A percentile compares a stretch with the other conserved stretches of the same genome.
Evolutionary conservation across 225 moss, liverwort and hornwort genomes (phyloP).

Genomic region (Sphagnum contortum): DNA sequence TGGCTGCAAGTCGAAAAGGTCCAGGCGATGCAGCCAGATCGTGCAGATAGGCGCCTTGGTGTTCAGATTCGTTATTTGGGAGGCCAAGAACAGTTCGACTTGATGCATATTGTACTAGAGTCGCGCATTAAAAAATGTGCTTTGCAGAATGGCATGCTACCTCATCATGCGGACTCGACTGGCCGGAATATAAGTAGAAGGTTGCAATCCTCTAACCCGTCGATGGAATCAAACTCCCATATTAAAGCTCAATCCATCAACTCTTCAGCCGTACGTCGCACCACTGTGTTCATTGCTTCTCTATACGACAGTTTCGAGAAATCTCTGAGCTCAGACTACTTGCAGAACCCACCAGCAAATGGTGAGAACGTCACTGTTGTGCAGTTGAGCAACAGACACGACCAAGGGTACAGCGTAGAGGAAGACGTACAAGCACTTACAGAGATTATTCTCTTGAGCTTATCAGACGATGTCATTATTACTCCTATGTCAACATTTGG

Average conservation of each 20-base stretch:
- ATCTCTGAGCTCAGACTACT: not conserved
- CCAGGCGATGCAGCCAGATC: too few species aligned
- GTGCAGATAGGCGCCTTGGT: too few species aligned
- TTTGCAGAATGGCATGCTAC: not conserved
- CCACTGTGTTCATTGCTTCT: not conserved
- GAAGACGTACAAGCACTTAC: conserved; percentile 1
- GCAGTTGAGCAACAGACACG: not conserved
- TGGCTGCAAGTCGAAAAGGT: too few species aligned
- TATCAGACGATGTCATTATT: not conserved
- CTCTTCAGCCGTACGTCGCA: not conserved
- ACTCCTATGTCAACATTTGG: conserved; percentile 3
- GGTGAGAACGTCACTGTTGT: not conserved
- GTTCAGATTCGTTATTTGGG: too few species aligned
- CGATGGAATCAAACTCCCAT: not conserved
- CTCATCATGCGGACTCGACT: too few species aligned
- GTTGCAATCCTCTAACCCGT: too few species aligned
- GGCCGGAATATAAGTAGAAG: too few species aligned
- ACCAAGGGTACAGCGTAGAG: not conserved
- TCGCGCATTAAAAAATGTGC: not conserved
- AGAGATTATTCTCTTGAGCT: not conserved
- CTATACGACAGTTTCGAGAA: not conserved
- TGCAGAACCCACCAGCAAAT: not conserved
- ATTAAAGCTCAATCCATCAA: not conserved
- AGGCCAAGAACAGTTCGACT: too few species aligned
- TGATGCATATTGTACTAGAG: not conserved